Conservation (phyloP, 371 early-diverging fungal species). For the Umbelopsis sp. region DNA sequence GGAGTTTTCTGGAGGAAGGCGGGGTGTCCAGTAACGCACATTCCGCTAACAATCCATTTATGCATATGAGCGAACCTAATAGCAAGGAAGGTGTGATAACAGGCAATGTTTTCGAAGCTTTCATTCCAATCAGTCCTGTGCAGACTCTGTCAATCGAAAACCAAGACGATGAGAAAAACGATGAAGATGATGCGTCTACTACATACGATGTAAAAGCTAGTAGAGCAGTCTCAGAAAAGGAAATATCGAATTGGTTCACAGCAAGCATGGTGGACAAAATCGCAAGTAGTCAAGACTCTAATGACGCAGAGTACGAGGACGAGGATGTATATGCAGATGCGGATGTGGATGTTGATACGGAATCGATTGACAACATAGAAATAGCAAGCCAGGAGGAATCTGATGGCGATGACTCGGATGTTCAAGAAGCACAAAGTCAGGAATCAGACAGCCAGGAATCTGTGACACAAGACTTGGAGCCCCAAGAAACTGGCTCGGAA, state of each 20-base stretch:
- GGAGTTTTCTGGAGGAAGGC: not conserved
- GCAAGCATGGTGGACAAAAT: not conserved
- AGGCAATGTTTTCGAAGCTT: conserved; percentile 3
- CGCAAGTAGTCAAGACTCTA: no score
- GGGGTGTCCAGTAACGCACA: not conserved
- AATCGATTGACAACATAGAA: not conserved
- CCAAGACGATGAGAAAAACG: not conserved
- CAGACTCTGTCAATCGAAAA: not conserved
- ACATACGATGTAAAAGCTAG: not conserved
- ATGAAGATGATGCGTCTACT: not conserved
- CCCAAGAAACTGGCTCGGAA: not conserved
- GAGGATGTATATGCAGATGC: not conserved
- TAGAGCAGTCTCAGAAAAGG: not conserved
- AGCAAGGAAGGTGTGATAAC: not conserved
- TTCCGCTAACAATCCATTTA: not conserved
- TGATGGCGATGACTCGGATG: no score
- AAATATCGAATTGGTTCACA: conserved; percentile 13
- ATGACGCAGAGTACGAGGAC: not conserved
- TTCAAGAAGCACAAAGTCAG: not conserved
- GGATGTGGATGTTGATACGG: not conserved
- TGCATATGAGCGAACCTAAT: not conserved
- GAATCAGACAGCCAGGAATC: not conserved
- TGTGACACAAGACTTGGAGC: no score
- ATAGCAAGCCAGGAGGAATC: no score
- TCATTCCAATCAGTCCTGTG: not conserved